Conservation (phyloP, 352 stramenopile species). For the Halophytophthora batemanensis region DNA sequence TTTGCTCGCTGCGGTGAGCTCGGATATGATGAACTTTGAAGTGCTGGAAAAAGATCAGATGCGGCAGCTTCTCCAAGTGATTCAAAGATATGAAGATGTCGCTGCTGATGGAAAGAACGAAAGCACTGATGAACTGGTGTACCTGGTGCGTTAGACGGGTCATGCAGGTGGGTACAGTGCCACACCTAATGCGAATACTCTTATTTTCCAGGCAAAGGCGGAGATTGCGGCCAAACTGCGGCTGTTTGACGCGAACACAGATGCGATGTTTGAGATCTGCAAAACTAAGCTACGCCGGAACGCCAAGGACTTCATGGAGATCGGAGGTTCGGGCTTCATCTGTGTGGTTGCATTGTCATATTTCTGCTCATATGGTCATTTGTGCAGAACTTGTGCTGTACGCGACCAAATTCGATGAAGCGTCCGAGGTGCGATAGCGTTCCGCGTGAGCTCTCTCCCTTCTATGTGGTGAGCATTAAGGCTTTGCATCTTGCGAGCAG, state of each 20-base stretch:
- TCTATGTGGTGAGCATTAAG: background rate
- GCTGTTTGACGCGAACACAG: slow-evolving; percentile 54
- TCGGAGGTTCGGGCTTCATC: slow-evolving; percentile 42
- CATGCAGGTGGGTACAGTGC: background rate
- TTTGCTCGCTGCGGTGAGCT: slow-evolving; percentile 56
- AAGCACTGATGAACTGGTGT: slow-evolving; percentile 20
- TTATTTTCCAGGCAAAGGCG: slow-evolving; percentile 34
- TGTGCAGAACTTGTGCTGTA: slow-evolving; percentile 60
- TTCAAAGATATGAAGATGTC: slow-evolving; percentile 33
- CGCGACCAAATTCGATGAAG: slow-evolving; percentile 50
- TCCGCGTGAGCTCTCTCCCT: background rate
- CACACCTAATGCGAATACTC: slow-evolving; percentile 1
- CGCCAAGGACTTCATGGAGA: slow-evolving; percentile 37
- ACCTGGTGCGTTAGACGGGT: slow-evolving; percentile 27
- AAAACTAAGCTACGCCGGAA: slow-evolving; percentile 31
- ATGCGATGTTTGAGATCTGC: slow-evolving; percentile 50
- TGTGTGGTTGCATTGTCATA: background rate
- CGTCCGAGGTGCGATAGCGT: slow-evolving; percentile 23
- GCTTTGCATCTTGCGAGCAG: slow-evolving; percentile 22
- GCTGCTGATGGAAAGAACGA: slow-evolving; percentile 8
- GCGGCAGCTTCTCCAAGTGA: slow-evolving; percentile 36
- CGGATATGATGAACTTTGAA: slow-evolving; percentile 52
- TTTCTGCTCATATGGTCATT: slow-evolving; percentile 1
- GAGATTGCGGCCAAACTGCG: slow-evolving; percentile 55
- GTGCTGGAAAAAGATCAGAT: slow-evolving; percentile 34